These are phyloP conservation scores for Tardiomyces depauwii DNA, from an alignment of 1,139 yeast species.

Conservation along the genomic window DNA sequence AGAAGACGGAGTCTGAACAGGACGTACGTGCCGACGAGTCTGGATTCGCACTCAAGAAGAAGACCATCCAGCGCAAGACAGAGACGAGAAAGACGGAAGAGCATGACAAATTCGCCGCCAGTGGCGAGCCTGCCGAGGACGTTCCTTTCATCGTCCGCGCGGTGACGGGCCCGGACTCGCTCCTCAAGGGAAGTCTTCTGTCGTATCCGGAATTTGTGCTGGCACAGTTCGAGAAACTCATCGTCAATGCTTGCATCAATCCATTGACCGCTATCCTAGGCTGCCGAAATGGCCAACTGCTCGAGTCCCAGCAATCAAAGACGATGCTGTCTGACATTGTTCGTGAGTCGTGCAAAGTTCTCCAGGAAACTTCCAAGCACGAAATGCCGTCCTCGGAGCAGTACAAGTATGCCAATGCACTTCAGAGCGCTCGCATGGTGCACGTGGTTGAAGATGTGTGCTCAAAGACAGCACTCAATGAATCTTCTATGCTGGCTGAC, in stretches of 20 bases:
- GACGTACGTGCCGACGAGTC: not conserved
- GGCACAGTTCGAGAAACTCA: slow-evolving; percentile 64
- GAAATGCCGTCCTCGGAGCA: slow-evolving; percentile 9
- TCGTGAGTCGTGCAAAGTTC: slow-evolving; percentile 18
- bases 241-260: slow-evolving; percentile 65
- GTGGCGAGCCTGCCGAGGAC: not conserved
- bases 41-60: not conserved
- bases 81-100: not conserved
- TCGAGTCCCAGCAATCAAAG: slow-evolving; percentile 15
- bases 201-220: slow-evolving; percentile 45
- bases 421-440: slow-evolving; percentile 36
- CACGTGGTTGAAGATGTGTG: slow-evolving; percentile 38
- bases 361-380: slow-evolving; percentile 22
- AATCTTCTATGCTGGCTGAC: slow-evolving; percentile 86
- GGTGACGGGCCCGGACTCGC: slow-evolving; percentile 1
- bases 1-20: not conserved
- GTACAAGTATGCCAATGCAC: slow-evolving; percentile 15
- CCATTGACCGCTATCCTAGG: slow-evolving; percentile 60
- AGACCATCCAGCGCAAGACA: not conserved
- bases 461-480: slow-evolving; percentile 42
- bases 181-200: slow-evolving; percentile 35
- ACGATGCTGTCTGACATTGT: slow-evolving; percentile 15
- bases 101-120: not conserved
- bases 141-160: slow-evolving; percentile 3
- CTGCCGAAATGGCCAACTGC: slow-evolving; percentile 62